phyloP scores from a whole-genome alignment of 305 asterid species.

The Fraxinus albicans region DNA sequence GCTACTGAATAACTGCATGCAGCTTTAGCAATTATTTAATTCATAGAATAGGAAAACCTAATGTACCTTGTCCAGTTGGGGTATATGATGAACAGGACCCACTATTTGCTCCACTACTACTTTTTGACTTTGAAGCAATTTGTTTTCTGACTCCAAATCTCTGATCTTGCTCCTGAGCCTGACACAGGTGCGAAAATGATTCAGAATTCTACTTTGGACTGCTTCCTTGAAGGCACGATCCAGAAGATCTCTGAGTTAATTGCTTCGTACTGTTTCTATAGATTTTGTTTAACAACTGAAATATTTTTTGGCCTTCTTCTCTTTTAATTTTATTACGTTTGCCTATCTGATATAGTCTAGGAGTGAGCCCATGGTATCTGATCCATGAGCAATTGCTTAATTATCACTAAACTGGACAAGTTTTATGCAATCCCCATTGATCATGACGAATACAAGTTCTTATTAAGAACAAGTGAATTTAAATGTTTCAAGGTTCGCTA shows the following conservation, averaged over 20 bases:
- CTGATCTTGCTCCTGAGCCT: slow-evolving; percentile 70
- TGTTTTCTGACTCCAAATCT: slow-evolving; percentile 77
- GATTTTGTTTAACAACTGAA: slow-evolving; percentile 7
- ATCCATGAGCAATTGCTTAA: background rate
- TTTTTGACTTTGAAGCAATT: slow-evolving; percentile 55
- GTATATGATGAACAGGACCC: slow-evolving; percentile 41
- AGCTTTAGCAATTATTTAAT: slow-evolving; percentile 19
- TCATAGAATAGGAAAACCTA: slow-evolving; percentile 1
- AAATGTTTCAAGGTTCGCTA: background rate
- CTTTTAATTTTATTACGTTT: slow-evolving; percentile 8
- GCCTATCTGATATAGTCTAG: background rate
- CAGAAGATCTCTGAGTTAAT: slow-evolving; percentile 8
- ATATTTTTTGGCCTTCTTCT: background rate
- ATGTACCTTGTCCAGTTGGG: slow-evolving; percentile 48
- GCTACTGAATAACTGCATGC: slow-evolving; percentile 13
- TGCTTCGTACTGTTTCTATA: slow-evolving; percentile 5
- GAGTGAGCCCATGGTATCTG: background rate
- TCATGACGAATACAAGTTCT: background rate
- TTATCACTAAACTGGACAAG: background rate
- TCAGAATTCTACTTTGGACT: slow-evolving; percentile 22
- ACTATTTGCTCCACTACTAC: slow-evolving; percentile 49
- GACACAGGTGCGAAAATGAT: slow-evolving; percentile 22
- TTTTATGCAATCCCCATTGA: slow-evolving; percentile 3
- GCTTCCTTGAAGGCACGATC: slow-evolving; percentile 22
- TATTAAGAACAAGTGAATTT: background rate